These are phyloP conservation scores for Albugo candida DNA, from an alignment of 352 stramenopile species.

Conservation along the genomic window DNA sequence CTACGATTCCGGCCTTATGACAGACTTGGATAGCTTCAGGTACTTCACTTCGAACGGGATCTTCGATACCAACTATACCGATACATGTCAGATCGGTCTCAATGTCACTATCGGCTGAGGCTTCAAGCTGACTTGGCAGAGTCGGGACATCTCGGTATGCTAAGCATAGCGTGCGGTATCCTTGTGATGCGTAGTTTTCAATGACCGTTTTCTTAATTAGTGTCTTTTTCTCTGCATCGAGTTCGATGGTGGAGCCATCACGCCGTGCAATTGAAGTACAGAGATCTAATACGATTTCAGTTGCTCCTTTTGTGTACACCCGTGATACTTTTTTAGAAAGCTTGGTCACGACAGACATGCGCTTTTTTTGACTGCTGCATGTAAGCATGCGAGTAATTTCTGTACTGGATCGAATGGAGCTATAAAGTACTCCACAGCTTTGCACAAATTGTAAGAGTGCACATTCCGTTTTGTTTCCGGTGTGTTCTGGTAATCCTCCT, in stretches of 20 bases:
- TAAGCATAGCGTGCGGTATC: conserved; percentile 61
- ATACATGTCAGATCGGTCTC: conserved; percentile 33
- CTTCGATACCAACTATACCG: conserved; percentile 28
- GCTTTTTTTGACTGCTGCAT: conserved; percentile 47
- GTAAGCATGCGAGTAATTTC: conserved; percentile 36
- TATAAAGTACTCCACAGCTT: conserved; percentile 28
- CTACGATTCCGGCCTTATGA: conserved; percentile 22
- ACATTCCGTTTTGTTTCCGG: conserved; percentile 51
- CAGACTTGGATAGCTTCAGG: conserved; percentile 23
- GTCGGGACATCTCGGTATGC: conserved; percentile 51
- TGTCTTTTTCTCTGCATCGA: conserved; percentile 15
- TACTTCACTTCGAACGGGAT: conserved; percentile 27
- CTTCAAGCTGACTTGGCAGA: conserved; percentile 10
- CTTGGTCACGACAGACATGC: conserved; percentile 42
- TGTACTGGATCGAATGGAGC: conserved; percentile 5
- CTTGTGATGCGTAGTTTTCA: conserved; percentile 47
- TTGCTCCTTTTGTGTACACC: conserved; percentile 41
- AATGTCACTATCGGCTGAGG: conserved; percentile 30
- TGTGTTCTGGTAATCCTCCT: conserved; percentile 29
- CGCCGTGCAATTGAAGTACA: conserved; percentile 22
- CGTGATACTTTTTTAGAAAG: conserved; percentile 19
- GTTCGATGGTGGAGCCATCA: conserved; percentile 16
- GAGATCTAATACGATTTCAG: conserved; percentile 29
- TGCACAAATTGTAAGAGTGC: conserved; percentile 30
- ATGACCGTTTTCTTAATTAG: conserved; percentile 33